Conservation (phyloP, 2,329 filamentous ascomycete genomes). For the Aspergillus udagawae region DNA sequence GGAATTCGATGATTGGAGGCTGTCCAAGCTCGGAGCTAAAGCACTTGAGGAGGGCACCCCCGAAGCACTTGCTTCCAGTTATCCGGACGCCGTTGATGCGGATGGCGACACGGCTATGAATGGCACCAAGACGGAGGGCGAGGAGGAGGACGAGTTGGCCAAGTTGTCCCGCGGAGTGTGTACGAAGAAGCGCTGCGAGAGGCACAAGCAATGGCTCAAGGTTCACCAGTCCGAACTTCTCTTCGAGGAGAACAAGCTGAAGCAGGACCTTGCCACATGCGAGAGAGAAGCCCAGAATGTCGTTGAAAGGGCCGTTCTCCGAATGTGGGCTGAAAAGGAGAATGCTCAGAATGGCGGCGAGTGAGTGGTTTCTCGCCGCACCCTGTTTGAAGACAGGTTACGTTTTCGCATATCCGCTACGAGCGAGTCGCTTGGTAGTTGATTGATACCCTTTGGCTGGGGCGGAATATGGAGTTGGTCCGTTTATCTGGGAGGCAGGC, state of each 20-base stretch:
- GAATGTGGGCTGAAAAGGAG: constrained; percentile 36
- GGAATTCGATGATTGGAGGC: constrained; percentile 46
- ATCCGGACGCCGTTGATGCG: constrained; percentile 21
- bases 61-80: constrained; percentile 27
- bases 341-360: constrained; percentile 17
- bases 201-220: constrained; percentile 47
- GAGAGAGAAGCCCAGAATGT: constrained; percentile 40
- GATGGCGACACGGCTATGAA: constrained; percentile 35
- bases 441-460: constrained; percentile 24
- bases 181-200: constrained; percentile 45
- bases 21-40: constrained; percentile 34
- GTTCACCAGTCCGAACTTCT: constrained; percentile 43
- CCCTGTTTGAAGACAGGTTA: background rate
- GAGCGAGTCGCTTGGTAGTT: constrained; percentile 9
- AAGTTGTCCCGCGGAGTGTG: constrained; percentile 42
- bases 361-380: constrained; percentile 1
- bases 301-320: constrained; percentile 42
- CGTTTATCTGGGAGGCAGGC: constrained; percentile 7
- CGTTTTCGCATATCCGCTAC: background rate
- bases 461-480: constrained; percentile 25
- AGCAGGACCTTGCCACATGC: constrained; percentile 35
- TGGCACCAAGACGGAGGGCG: constrained; percentile 21
- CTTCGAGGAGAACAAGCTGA: constrained; percentile 40
- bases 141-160: constrained; percentile 27
- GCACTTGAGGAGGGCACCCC: constrained; percentile 37